Evolutionary conservation across 352 stramenopile species (phyloP), one percentile per base, ranked within the genome.

Genomic region (Pythium inflatum): DNA sequence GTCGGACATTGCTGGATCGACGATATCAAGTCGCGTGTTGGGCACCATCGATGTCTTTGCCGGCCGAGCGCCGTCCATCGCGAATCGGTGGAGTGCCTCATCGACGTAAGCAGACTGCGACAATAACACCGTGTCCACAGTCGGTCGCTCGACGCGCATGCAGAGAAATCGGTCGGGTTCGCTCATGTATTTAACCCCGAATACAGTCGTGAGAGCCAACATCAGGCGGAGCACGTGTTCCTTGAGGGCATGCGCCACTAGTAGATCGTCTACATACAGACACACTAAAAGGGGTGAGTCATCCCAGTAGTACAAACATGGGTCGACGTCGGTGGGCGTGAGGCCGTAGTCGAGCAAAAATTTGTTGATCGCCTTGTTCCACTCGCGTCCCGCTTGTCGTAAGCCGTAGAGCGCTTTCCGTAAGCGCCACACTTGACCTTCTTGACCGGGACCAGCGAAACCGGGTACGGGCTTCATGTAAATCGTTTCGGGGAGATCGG

Each of bases 251-350:
- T 51, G 36, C 5, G 57, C 66, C 0, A 74, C 33, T 2, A 82
- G 22, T 0, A 78, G 62, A n/a, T 80, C 76, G 50, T 78, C 76
- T 9, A 80, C 66, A 22, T 80, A 78, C 2, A 78, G 27, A 11
- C 70, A 62, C 20, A 77, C 38, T 14, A 82, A 33, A 18, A 77
- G 58, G 8, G 25, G 12, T n/a, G n/a, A n/a, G n/a, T n/a, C n/a
- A n/a, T n/a, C n/a, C 46, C 38, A 62, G 25, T 59, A 62, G 33
- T 68, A 77, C 1, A 79, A 30, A n/a, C 75, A 81, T 22, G 62
- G 18, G 45, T 81, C 70, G 9, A 25, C 51, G 12, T n/a, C 27
- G 7, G 49, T 66, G 48, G 57, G 12, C 0, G 34, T 45, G 28
- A 74, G 22, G 27, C 62, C 51, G 18, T 46, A 38, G 4, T 11